Percentiles rank a stretch among this genome's conserved stretches.
phyloP scores from a whole-genome alignment of 2,329 filamentous ascomycete genomes.

The Fusarium longipes region DNA sequence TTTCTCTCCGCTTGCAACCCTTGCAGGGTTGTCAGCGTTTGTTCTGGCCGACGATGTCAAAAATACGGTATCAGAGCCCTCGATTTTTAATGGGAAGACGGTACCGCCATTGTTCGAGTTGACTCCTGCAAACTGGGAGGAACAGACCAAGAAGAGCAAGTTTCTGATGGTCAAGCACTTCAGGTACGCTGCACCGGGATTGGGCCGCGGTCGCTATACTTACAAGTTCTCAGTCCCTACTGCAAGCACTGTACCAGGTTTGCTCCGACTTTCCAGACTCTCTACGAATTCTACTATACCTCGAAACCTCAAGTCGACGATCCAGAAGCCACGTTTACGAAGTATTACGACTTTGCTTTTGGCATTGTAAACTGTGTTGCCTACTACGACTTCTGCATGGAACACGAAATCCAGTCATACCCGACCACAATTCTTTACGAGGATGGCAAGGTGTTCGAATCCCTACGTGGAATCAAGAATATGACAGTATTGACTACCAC shows the following conservation, averaged over 20 bases:
- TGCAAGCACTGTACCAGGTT: conserved; percentile 81
- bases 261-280: conserved; percentile 87
- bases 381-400: conserved; percentile 79
- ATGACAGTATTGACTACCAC: conserved; percentile 74
- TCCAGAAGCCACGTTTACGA: conserved; percentile 73
- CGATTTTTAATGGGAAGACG: conserved; percentile 72
- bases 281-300: conserved; percentile 95
- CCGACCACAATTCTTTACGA: conserved; percentile 85
- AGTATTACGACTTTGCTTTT: conserved; percentile 91
- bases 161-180: conserved; percentile 72
- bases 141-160: conserved; percentile 64
- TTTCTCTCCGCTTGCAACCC: conserved; percentile 56
- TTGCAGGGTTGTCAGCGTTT: conserved; percentile 57
- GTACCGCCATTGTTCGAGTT: conserved; percentile 75
- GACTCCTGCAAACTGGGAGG: conserved; percentile 66
- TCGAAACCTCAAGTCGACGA: conserved; percentile 74
- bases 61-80: conserved; percentile 54
- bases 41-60: conserved; percentile 50
- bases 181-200: conserved; percentile 63
- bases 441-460: conserved; percentile 75
- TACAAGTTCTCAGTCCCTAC: conserved; percentile 59
- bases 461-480: conserved; percentile 73
- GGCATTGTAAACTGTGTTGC: conserved; percentile 87
- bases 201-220: conserved; percentile 25
- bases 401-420: conserved; percentile 74